Base-by-base conservation (phyloP, 2,329 filamentous ascomycete genomes). In the Pseudocercospora vitis region DNA sequence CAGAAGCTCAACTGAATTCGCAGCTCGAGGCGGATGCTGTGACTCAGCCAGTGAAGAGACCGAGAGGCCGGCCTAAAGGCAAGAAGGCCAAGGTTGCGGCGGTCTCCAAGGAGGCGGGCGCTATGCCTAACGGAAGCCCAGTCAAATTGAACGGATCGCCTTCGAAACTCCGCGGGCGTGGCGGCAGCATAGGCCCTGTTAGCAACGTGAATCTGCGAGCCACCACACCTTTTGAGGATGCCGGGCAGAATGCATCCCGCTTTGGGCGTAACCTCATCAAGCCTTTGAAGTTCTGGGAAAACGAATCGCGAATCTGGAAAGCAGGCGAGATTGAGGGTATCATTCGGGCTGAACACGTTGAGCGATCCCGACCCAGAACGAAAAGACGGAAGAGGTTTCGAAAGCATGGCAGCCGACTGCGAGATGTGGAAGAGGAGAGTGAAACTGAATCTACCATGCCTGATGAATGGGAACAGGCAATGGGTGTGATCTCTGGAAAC, bases 221-320 rank as follows among this genome's bases (percentile, higher is more conserved):
- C 9, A 64, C 61, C 23, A 74, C 72, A 18, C 72, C 72, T 5
- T 65, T 66, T 11, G 70, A 72, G 33, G 78, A 84, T 49, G 76
- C 73, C 21, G 75, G 81, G 57, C 77, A 77, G 24, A 81, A 78
- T 39, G 88, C 86, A 47, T 81, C 81, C n/a, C 85, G 90, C 50
- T 92, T 87, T 9, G 91, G 90, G 2, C 83, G 94, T 52, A 82
- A 84, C 48, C 89, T 88, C 7, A 85, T 89, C 57, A 83, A 83
- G 56, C 94, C 91, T 0, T 73, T 96, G 28, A 84, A 89, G 21
- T 95, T 81, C 68, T 97, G 92, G 92, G 85, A 85, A 64, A 91
- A 91, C 61, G 92, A 97, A 69, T 82, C 82, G 50, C 82, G 87
- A 42, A 81, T 90, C 18, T 89, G 85, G 65, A 77, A 81, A 14